Evolutionary conservation across 176 grass and related monocot genomes (phyloP).

Genomic region (Cenchrus americanus): DNA sequence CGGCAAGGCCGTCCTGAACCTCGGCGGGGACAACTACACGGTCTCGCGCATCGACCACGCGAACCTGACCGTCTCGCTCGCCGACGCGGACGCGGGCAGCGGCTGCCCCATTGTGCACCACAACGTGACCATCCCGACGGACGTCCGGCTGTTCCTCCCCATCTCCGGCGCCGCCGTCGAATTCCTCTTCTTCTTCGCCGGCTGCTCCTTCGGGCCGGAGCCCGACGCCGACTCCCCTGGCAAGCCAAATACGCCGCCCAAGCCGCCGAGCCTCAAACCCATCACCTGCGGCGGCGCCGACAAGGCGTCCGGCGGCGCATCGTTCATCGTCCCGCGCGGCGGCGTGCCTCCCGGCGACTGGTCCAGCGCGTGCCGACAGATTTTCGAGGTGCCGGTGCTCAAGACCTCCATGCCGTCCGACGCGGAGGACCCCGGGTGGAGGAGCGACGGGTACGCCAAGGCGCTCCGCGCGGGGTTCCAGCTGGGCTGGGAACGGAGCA

Average conservation of each 20-base stretch:
- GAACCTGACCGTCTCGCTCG: conserved; percentile 40
- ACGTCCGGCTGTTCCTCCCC: background rate
- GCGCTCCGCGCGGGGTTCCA: conserved; percentile 48
- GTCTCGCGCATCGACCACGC: conserved; percentile 46
- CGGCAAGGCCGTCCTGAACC: conserved; percentile 17
- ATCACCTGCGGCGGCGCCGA: background rate
- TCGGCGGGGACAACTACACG: conserved; percentile 18
- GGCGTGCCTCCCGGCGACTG: conserved; percentile 32
- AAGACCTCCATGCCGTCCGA: background rate
- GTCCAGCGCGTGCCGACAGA: conserved; percentile 10
- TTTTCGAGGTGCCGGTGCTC: conserved; percentile 40
- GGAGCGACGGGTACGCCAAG: conserved; percentile 25
- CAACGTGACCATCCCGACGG: conserved; percentile 47
- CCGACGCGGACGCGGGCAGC: background rate
- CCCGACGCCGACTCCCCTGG: background rate
- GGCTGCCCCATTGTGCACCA: conserved; percentile 37
- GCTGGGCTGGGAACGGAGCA: conserved; percentile 34
- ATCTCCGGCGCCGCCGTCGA: background rate
- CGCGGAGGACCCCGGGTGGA: conserved; percentile 2
- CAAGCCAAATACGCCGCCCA: conserved; percentile 21
- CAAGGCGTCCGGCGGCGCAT: background rate
- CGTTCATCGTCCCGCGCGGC: background rate
- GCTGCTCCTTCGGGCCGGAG: conserved; percentile 25
- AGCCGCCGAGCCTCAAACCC: conserved; percentile 32
- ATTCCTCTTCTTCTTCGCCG: conserved; percentile 49